Base-by-base conservation (phyloP, 805 yeast genomes). In the Ogataea dorogensis region DNA sequence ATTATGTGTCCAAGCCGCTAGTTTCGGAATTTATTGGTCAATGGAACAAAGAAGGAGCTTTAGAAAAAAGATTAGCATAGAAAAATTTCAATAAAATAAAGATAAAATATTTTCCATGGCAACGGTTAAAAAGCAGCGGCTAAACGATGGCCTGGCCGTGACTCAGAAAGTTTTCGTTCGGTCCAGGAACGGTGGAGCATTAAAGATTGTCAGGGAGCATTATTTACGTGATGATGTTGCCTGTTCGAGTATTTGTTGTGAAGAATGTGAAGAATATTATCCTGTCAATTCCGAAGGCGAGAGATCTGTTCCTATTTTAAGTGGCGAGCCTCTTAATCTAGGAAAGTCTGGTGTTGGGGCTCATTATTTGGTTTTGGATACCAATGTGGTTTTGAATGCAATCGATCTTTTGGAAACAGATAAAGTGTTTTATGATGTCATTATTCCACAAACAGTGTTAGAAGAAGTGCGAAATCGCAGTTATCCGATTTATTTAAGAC, bases 201-300 rank as follows among this genome's bases (percentile, higher is more conserved):
- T 88, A 22, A 91, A 93, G 58, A 75, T 93, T 17, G 95, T 91
- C 7, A 73, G 97, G 47, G 99, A 93, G 57, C 98, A 91, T 61
- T 93, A 93, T 56, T 67, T 93, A 39, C 74, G 98, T 59, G 77
- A 76, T 36, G 99, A 93, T 61, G 87, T 93, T 33, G 95, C 97
- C 13, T 93, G 98, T 61, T 78, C 81, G 35, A 86, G 96, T 2
- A 69, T 65, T 45, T 65, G 75, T 1, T 93, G 98, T 61, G 53
- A 63, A 7, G 56, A 53, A 22, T 93, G 99, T 60, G 62, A 66
- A 9, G 63, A 63, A 17, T 65, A 70, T 19, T 64, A 75, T 10
- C 71, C 75, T 29, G 72, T 84, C 6, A 80, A 81, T 56, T 79
- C 91, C 11, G 67, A 71, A 13, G 93, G 91, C 23, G 71, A 79